A percentile compares a stretch with the other conserved stretches of the same genome.
These are phyloP conservation scores for Sporisorium scitamineum DNA, from an alignment of 1,284 basidiomycete species.

Conservation along the genomic window DNA sequence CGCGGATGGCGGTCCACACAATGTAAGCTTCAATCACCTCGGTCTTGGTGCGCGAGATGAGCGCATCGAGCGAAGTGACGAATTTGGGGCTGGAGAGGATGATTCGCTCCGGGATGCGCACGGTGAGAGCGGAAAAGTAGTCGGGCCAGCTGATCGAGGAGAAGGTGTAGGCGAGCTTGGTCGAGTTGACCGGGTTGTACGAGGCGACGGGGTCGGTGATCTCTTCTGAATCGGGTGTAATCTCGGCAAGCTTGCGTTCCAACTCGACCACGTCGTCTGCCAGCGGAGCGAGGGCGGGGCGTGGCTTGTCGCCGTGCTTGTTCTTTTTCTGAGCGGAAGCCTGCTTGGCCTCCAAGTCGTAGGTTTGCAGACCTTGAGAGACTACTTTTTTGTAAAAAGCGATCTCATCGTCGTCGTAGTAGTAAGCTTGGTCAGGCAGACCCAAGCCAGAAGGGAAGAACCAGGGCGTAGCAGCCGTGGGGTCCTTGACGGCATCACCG, in stretches of 20 bases:
- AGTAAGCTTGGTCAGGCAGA: slow-evolving; percentile 94
- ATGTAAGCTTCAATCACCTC: slow-evolving; percentile 89
- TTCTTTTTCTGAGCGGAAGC: slow-evolving; percentile 69
- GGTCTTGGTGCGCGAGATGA: slow-evolving; percentile 78
- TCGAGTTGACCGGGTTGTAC: slow-evolving; percentile 86
- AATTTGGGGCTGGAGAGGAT: slow-evolving; percentile 89
- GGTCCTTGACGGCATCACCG: slow-evolving; percentile 89
- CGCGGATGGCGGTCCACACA: slow-evolving; percentile 68
- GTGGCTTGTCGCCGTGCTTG: slow-evolving; percentile 71
- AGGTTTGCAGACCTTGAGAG: slow-evolving; percentile 76
- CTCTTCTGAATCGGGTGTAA: slow-evolving; percentile 76
- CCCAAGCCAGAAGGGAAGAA: slow-evolving; percentile 86
- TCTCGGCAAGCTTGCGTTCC: slow-evolving; percentile 83
- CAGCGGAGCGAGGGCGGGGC: slow-evolving; percentile 72
- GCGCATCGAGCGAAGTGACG: slow-evolving; percentile 76
- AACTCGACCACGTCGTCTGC: slow-evolving; percentile 82
- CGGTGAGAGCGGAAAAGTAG: slow-evolving; percentile 86
- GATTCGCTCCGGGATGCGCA: slow-evolving; percentile 72
- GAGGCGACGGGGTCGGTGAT: slow-evolving; percentile 81
- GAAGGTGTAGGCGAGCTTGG: slow-evolving; percentile 73
- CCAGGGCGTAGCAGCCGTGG: slow-evolving; percentile 86
- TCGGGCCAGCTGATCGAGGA: slow-evolving; percentile 83
- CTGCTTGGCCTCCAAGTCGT: slow-evolving; percentile 72
- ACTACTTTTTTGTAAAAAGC: slow-evolving; percentile 80
- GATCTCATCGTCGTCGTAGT: slow-evolving; percentile 80